These are phyloP conservation scores for Panicum hallii DNA, from an alignment of 202 grass and related monocot genomes.

Conservation along the genomic window DNA sequence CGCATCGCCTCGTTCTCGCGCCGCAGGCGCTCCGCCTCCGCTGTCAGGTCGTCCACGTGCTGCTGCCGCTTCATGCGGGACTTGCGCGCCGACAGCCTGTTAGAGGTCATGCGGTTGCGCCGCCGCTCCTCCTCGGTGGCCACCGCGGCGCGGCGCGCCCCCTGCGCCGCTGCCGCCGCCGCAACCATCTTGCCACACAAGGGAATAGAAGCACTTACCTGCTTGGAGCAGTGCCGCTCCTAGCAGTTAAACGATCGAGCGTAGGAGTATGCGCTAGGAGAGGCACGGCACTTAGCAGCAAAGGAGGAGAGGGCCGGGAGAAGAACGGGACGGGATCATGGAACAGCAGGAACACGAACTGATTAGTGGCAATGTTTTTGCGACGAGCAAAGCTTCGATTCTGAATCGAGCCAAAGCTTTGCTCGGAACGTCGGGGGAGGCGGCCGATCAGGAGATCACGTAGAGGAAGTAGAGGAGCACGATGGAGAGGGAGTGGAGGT, in stretches of 20 bases:
- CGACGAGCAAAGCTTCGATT: conserved; percentile 38
- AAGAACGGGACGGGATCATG: conserved; percentile 29
- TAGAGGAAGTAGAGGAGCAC: conserved; percentile 93
- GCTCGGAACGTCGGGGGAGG: background rate
- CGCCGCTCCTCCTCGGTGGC: conserved; percentile 63
- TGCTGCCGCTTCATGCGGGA: conserved; percentile 75
- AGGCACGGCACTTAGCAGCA: conserved; percentile 19
- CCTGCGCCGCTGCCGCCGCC: background rate
- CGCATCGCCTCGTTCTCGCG: conserved; percentile 59
- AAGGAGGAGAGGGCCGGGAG: background rate
- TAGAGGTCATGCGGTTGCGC: conserved; percentile 76
- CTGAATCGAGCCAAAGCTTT: conserved; percentile 5
- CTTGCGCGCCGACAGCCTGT: conserved; percentile 74
- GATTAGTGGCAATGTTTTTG: background rate
- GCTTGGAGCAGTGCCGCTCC: conserved; percentile 2
- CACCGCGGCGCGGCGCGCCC: conserved; percentile 31
- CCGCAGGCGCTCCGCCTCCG: conserved; percentile 35
- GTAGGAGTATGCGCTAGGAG: conserved; percentile 14
- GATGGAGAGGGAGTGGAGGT: conserved; percentile 89
- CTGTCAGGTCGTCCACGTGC: conserved; percentile 49
- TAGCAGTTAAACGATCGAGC: background rate
- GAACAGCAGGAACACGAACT: background rate
- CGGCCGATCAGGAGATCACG: conserved; percentile 68
- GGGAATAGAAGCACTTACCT: background rate
- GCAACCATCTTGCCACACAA: conserved; percentile 38